Percentiles rank a stretch among this genome's conserved stretches.
These are phyloP conservation scores for Anethum foeniculum DNA, from an alignment of 140 eudicot species.

Conservation along the genomic window DNA sequence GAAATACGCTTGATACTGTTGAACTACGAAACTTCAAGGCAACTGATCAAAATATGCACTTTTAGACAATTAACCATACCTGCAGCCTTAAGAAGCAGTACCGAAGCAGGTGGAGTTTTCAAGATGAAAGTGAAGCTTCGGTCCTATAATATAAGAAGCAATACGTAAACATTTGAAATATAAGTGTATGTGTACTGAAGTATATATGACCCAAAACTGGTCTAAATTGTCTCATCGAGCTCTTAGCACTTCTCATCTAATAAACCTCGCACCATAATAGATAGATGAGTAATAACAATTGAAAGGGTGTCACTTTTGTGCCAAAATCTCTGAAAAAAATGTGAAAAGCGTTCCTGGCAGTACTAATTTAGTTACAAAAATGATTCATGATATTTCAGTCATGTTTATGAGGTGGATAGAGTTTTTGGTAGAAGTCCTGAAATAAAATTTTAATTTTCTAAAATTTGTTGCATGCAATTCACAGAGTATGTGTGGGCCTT, in stretches of 20 bases:
- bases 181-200: neutral
- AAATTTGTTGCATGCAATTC: neutral
- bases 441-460: neutral
- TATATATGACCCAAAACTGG: neutral
- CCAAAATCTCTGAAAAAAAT: neutral
- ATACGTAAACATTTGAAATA: neutral
- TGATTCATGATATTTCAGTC: neutral
- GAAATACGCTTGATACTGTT: neutral
- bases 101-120: conserved; percentile 99
- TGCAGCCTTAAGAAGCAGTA: conserved; percentile 89
- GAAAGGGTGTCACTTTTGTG: neutral
- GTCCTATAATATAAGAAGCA: conserved; percentile 40
- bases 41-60: neutral
- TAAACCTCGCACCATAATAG: neutral
- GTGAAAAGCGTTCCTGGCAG: neutral
- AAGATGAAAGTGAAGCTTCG: conserved; percentile 84
- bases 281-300: neutral
- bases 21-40: neutral
- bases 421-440: neutral
- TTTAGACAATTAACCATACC: conserved; percentile 33
- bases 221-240: neutral
- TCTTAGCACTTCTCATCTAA: neutral
- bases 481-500: neutral
- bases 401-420: neutral
- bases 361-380: neutral